phyloP scores from a whole-genome alignment of 192 early-diverging fungal genomes.

The Gryganskiella cystojenkinii region DNA sequence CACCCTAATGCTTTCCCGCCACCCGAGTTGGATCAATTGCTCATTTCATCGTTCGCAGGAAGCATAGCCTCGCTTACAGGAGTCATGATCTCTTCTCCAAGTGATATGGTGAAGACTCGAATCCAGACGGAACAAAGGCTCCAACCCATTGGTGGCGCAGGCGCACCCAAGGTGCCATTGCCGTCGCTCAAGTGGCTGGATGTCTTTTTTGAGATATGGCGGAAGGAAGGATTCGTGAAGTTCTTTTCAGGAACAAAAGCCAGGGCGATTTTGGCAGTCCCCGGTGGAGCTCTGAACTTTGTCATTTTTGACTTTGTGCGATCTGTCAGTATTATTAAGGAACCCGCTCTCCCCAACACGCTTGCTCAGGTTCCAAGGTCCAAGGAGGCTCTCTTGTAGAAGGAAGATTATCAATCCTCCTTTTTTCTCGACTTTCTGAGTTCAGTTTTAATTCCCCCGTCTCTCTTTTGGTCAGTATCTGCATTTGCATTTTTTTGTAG shows the following conservation, averaged over 20 bases:
- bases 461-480: neutral
- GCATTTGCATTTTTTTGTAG: neutral
- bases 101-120: conserved; percentile 54
- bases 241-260: conserved; percentile 49
- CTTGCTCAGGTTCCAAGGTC: neutral
- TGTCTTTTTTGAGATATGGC: conserved; percentile 49
- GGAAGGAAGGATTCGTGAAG: conserved; percentile 48
- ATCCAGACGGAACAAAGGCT: conserved; percentile 54
- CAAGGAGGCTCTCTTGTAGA: neutral
- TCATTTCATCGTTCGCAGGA: conserved; percentile 44
- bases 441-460: neutral
- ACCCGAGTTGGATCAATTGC: conserved; percentile 37
- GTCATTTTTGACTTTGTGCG: conserved; percentile 57
- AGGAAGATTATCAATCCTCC: neutral
- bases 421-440: no score
- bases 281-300: conserved; percentile 55
- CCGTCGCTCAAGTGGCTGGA: conserved; percentile 48
- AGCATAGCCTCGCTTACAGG: conserved; percentile 35
- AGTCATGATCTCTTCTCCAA: conserved; percentile 47
- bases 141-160: conserved; percentile 31
- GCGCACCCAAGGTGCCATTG: conserved; percentile 36
- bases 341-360: neutral
- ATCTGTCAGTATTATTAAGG: conserved; percentile 24
- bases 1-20: conserved; percentile 22
- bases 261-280: conserved; percentile 45